phyloP scores from a whole-genome alignment of 2,329 filamentous ascomycete species.

The Colletotrichum higginsianum region DNA sequence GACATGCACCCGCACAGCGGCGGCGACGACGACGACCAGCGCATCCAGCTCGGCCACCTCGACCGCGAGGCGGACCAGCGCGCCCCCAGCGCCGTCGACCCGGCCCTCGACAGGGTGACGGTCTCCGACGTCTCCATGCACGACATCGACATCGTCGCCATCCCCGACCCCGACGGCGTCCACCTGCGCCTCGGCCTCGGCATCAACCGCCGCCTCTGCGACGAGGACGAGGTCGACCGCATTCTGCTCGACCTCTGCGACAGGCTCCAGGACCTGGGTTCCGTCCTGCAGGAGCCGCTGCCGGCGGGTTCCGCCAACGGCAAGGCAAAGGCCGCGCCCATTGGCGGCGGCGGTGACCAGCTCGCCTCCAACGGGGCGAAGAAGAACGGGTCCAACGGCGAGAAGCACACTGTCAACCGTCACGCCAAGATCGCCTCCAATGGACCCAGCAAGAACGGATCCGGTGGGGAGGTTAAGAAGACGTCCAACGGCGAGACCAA shows the following conservation, averaged over 20 bases:
- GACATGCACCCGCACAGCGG: conserved; percentile 3
- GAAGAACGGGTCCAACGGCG: background rate
- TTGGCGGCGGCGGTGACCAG: no score
- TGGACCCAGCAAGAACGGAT: background rate
- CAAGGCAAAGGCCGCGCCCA: background rate
- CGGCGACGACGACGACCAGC: background rate
- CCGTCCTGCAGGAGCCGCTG: background rate
- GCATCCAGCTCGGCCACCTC: background rate
- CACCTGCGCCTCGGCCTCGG: background rate
- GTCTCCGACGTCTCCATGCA: background rate
- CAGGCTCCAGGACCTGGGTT: background rate
- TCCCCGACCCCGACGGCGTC: background rate
- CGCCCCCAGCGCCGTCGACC: background rate
- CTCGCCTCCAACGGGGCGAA: no score
- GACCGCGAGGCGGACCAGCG: no score
- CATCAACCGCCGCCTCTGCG: conserved; percentile 4
- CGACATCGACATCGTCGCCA: background rate
- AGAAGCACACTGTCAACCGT: background rate
- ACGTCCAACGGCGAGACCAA: no score
- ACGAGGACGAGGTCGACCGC: background rate
- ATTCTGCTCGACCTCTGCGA: background rate
- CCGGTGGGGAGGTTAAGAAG: background rate
- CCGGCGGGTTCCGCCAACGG: background rate
- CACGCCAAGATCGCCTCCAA: background rate
- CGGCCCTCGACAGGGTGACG: background rate